Evolutionary conservation across 371 early-diverging fungal genomes (phyloP).

Genomic region (Rhizopus delemar): DNA sequence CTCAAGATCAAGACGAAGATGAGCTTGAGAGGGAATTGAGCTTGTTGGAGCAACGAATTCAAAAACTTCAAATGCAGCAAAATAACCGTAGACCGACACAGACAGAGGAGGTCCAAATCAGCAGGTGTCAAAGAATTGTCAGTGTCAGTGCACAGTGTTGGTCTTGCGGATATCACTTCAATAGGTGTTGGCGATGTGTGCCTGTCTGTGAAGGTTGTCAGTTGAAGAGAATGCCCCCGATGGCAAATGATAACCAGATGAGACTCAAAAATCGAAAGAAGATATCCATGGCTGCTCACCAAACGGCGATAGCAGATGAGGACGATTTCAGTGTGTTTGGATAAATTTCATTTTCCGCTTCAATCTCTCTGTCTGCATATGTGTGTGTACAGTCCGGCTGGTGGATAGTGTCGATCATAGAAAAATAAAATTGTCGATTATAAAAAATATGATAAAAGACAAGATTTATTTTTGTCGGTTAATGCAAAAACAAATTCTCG

Average conservation of each 20-base stretch:
- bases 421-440: too few relatives aligned
- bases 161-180: slow-evolving; percentile 34
- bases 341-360: slow-evolving; percentile 2
- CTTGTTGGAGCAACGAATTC: slow-evolving; percentile 18
- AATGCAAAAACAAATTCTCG: too few relatives aligned
- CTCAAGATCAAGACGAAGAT: slow-evolving; percentile 18
- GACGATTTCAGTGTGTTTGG: slow-evolving; percentile 38
- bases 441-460: too few relatives aligned
- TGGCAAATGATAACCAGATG: slow-evolving; percentile 36
- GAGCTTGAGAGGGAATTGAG: slow-evolving; percentile 13
- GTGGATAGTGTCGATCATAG: too few relatives aligned
- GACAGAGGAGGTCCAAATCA: not conserved
- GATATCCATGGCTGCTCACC: not conserved
- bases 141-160: slow-evolving; percentile 29
- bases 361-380: too few relatives aligned
- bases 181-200: slow-evolving; percentile 34
- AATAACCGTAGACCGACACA: not conserved
- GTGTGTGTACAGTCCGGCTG: too few relatives aligned
- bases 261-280: slow-evolving; percentile 12
- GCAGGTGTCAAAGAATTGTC: slow-evolving; percentile 29
- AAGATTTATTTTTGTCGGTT: not conserved
- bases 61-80: slow-evolving; percentile 9
- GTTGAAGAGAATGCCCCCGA: slow-evolving; percentile 36
- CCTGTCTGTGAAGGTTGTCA: slow-evolving; percentile 32
- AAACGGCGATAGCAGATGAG: slow-evolving; percentile 10